Evolutionary conservation across 2,329 filamentous ascomycete species (phyloP).

Genomic region (Cucurbitaria berberidis): DNA sequence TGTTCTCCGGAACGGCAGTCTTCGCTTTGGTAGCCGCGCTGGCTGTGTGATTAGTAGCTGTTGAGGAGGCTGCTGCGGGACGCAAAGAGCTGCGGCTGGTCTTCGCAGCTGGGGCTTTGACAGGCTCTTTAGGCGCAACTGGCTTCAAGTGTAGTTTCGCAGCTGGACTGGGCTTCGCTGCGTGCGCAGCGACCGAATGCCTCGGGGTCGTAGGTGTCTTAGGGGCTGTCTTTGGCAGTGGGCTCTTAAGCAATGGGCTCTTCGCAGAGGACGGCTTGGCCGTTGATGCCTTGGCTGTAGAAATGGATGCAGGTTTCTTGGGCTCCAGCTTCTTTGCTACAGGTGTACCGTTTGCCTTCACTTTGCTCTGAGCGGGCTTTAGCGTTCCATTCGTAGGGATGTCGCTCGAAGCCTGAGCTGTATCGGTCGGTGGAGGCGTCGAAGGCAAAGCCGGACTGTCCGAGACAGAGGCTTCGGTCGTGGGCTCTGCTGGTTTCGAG

Average conservation of each 20-base stretch:
- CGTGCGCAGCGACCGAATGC: conserved; percentile 20
- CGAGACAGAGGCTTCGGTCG: conserved; percentile 44
- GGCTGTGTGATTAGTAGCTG: conserved; percentile 28
- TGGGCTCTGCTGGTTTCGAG: conserved; percentile 51
- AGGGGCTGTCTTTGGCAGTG: conserved; percentile 36
- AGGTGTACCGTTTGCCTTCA: conserved; percentile 27
- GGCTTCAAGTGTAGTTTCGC: conserved; percentile 23
- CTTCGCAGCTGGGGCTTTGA: conserved; percentile 28
- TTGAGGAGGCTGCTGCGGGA: conserved; percentile 27
- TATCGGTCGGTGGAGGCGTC: conserved; percentile 42
- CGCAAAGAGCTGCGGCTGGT: conserved; percentile 37
- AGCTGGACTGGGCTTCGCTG: conserved; percentile 30
- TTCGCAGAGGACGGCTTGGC: conserved; percentile 35
- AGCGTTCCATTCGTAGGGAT: conserved; percentile 9
- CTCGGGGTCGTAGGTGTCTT: conserved; percentile 41
- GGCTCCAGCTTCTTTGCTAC: conserved; percentile 3
- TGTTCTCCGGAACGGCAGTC: conserved; percentile 23
- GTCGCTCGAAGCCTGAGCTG: conserved; percentile 12
- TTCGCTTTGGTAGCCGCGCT: conserved; percentile 27
- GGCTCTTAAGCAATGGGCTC: conserved; percentile 43
- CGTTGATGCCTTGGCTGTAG: conserved; percentile 35
- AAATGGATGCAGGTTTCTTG: conserved; percentile 44
- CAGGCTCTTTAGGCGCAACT: conserved; percentile 30
- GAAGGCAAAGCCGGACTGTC: conserved; percentile 47
- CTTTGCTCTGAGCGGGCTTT: conserved; percentile 19